These are phyloP conservation scores for Verticillium albo-atrum DNA, from an alignment of 2,329 filamentous ascomycete species.

Conservation along the genomic window DNA sequence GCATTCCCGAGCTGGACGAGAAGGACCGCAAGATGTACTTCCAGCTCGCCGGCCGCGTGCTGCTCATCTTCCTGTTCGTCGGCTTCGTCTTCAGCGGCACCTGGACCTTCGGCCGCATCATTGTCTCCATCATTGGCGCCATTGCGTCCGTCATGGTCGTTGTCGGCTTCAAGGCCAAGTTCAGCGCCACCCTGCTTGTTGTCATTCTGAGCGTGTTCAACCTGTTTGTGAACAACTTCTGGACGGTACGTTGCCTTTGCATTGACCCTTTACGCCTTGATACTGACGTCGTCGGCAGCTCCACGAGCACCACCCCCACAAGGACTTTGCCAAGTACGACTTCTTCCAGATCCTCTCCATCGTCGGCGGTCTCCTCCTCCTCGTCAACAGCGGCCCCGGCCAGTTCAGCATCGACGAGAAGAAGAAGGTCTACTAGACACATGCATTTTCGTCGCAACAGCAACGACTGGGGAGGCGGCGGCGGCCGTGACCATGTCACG, in stretches of 20 bases:
- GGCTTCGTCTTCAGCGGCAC: constrained; percentile 94
- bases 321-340: constrained; percentile 99
- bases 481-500: not conserved
- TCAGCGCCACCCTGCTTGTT: constrained; percentile 91
- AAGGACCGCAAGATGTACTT: constrained; percentile 99
- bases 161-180: constrained; percentile 99
- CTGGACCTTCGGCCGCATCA: constrained; percentile 84
- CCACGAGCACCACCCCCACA: constrained; percentile 96
- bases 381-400: constrained; percentile 97
- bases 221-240: constrained; percentile 98
- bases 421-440: constrained; percentile 95
- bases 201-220: constrained; percentile 97
- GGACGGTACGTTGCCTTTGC: constrained; percentile 69
- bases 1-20: constrained; percentile 89
- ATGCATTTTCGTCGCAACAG: not conserved
- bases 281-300: constrained; percentile 50
- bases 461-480: not conserved
- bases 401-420: constrained; percentile 99
- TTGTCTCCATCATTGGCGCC: constrained; percentile 80
- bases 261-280: not conserved
- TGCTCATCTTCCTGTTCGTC: constrained; percentile 95
- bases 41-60: constrained; percentile 90
- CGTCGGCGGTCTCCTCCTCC: constrained; percentile 88
- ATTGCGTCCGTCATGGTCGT: constrained; percentile 97
- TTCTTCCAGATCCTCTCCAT: constrained; percentile 99